Evolutionary conservation across 2,329 filamentous ascomycete species (phyloP).

Genomic region (Dactylonectria estremocensis): DNA sequence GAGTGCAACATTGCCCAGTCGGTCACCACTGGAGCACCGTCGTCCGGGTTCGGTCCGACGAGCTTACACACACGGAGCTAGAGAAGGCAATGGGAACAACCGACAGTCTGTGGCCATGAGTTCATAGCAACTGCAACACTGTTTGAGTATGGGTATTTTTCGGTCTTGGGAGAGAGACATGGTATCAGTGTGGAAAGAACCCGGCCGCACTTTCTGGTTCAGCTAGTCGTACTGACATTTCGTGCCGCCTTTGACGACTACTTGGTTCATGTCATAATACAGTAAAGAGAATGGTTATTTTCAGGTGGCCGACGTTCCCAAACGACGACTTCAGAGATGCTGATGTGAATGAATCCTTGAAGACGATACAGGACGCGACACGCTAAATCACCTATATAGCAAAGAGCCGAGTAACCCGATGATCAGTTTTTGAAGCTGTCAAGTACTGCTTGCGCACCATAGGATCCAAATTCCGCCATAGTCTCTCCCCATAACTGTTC

Average conservation of each 20-base stretch:
- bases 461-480: conserved; percentile 23
- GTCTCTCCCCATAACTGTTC: conserved; percentile 29
- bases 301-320: too few relatives aligned
- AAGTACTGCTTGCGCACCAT: neutral
- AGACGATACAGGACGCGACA: too few relatives aligned
- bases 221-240: neutral
- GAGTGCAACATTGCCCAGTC: neutral
- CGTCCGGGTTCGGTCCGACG: neutral
- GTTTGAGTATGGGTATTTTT: neutral
- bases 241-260: neutral
- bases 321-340: too few relatives aligned
- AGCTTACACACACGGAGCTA: neutral
- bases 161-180: too few relatives aligned
- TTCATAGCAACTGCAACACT: neutral
- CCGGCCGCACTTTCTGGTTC: neutral
- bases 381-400: too few relatives aligned
- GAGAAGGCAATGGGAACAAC: neutral
- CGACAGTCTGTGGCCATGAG: neutral
- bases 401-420: too few relatives aligned
- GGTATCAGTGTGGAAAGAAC: neutral
- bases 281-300: too few relatives aligned
- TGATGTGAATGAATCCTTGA: too few relatives aligned
- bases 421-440: neutral
- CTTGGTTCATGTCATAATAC: too few relatives aligned
- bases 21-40: neutral